Evolutionary conservation across 768 basidiomycete species (phyloP).

Genomic region (Tephrocybe sp.): DNA sequence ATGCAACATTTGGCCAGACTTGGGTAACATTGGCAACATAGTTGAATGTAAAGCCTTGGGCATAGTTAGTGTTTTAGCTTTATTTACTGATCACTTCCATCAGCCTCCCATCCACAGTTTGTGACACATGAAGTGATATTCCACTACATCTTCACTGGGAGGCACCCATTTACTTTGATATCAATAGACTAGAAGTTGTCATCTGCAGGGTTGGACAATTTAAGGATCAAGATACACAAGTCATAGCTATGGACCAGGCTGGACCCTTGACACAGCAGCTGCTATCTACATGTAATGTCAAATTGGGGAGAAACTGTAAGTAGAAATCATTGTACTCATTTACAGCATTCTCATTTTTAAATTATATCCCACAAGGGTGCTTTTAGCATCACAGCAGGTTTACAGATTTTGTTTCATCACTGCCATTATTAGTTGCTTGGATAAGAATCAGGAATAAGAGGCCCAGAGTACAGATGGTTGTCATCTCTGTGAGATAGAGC

Average conservation of each 20-base stretch:
- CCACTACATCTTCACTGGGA: neutral
- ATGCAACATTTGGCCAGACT: neutral
- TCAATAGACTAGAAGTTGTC: neutral
- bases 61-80: neutral
- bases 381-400: too few species aligned
- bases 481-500: too few species aligned
- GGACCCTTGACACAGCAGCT: neutral
- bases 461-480: too few species aligned
- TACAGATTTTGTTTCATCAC: too few species aligned
- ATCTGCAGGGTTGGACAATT: neutral
- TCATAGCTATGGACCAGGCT: constrained; percentile 2
- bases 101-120: neutral
- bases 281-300: too few species aligned
- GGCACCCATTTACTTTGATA: neutral
- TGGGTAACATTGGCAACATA: neutral
- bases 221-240: neutral
- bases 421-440: too few species aligned
- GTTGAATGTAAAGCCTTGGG: neutral
- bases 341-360: too few species aligned
- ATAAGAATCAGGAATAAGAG: too few species aligned
- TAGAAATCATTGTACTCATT: too few species aligned
- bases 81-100: neutral
- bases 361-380: too few species aligned
- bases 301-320: too few species aligned
- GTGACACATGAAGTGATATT: constrained; percentile 1